Conservation (phyloP, 805 yeast genomes). For the Candida parachauliodes region DNA sequence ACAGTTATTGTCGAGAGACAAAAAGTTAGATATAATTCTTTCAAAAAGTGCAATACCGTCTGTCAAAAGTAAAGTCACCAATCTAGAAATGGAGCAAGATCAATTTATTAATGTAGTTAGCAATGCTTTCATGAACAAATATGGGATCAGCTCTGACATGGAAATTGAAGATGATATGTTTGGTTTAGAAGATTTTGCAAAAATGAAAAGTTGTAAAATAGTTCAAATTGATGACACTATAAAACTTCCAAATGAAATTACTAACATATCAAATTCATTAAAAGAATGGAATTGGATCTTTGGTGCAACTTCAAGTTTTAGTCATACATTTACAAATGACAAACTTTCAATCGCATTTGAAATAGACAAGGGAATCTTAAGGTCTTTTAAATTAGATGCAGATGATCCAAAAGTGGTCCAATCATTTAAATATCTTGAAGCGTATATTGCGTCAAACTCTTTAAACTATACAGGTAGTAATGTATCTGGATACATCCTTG, state of each 20-base stretch:
- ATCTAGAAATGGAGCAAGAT: constrained; percentile 46
- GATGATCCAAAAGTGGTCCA: constrained; percentile 10
- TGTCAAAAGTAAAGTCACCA: constrained; percentile 76
- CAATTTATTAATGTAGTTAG: constrained; percentile 46
- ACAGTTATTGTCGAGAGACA: constrained; percentile 52
- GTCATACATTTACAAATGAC: constrained; percentile 43
- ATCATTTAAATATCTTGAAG: constrained; percentile 32
- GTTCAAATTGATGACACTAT: constrained; percentile 20
- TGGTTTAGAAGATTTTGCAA: constrained; percentile 30
- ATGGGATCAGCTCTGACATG: constrained; percentile 14
- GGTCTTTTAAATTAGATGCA: constrained; percentile 15
- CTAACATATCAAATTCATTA: constrained; percentile 38
- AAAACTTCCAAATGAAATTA: constrained; percentile 37
- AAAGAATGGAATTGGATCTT: constrained; percentile 69
- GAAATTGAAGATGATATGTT: constrained; percentile 25
- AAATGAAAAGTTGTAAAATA: constrained; percentile 3
- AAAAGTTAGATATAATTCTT: constrained; percentile 37
- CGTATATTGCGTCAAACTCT: constrained; percentile 23
- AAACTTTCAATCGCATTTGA: constrained; percentile 31
- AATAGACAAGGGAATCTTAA: constrained; percentile 44
- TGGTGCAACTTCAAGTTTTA: constrained; percentile 74
- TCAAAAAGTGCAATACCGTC: constrained; percentile 62
- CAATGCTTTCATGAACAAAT: constrained; percentile 35
- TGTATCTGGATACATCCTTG: constrained; percentile 41
- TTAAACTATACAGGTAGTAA: constrained; percentile 40